phyloP scores from a whole-genome alignment of 2,329 filamentous ascomycete species.

The Trichoderma harzianum region DNA sequence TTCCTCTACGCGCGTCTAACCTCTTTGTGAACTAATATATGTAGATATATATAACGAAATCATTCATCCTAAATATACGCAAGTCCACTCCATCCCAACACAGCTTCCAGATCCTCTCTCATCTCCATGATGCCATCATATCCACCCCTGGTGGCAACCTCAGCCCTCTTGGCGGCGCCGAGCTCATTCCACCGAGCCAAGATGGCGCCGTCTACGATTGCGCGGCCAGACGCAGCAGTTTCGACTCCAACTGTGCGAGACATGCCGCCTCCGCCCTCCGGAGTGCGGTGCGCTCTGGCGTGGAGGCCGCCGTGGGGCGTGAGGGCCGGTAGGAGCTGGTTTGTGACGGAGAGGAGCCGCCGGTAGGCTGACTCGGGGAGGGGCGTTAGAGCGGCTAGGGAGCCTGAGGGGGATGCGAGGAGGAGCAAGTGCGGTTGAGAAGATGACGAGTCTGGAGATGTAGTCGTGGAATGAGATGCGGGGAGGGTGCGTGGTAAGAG shows the following conservation, averaged over 20 bases:
- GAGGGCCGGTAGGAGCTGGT: constrained; percentile 72
- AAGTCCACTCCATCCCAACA: constrained; percentile 62
- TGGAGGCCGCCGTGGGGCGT: constrained; percentile 79
- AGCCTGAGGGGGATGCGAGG: constrained; percentile 70
- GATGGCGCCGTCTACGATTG: constrained; percentile 75
- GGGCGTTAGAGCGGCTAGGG: constrained; percentile 71
- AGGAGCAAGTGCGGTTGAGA: constrained; percentile 52
- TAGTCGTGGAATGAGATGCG: constrained; percentile 35
- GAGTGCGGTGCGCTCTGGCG: constrained; percentile 70
- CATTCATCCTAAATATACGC: constrained; percentile 44
- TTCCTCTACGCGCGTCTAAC: background rate
- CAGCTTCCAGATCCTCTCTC: constrained; percentile 63
- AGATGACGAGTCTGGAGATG: constrained; percentile 23
- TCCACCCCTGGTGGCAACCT: constrained; percentile 73
- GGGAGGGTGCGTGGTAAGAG: constrained; percentile 67
- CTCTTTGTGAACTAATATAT: background rate
- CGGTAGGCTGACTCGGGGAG: constrained; percentile 79
- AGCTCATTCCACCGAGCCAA: constrained; percentile 73
- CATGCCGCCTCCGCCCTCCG: constrained; percentile 44
- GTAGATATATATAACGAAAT: background rate
- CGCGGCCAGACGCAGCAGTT: constrained; percentile 53
- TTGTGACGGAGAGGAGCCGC: constrained; percentile 75
- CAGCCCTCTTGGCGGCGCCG: constrained; percentile 64
- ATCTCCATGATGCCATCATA: constrained; percentile 62
- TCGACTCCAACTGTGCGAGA: constrained; percentile 51